These are phyloP conservation scores for Crinitomyces ghanaensis DNA, from an alignment of 805 yeast species.

Conservation along the genomic window DNA sequence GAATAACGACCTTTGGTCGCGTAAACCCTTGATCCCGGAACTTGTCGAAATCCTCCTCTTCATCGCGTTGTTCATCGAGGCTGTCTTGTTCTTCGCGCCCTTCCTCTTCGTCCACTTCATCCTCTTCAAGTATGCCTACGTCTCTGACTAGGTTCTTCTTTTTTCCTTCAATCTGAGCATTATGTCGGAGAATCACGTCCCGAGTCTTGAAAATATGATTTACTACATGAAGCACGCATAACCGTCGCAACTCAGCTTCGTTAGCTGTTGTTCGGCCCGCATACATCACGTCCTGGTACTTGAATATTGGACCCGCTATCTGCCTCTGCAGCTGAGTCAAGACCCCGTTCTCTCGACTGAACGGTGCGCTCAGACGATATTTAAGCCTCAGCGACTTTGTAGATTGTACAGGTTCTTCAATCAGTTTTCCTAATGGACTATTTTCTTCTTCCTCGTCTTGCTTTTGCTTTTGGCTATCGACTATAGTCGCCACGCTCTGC, in stretches of 20 bases:
- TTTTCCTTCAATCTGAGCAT: conserved; percentile 38
- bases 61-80: too few relatives aligned
- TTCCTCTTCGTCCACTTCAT: conserved; percentile 45
- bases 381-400: conserved; percentile 11
- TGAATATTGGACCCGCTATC: conserved; percentile 53
- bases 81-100: too few relatives aligned
- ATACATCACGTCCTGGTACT: conserved; percentile 59
- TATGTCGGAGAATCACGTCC: conserved; percentile 72
- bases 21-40: conserved; percentile 91
- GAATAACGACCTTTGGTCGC: conserved; percentile 73
- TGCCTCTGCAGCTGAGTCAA: conserved; percentile 37
- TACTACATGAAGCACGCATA: conserved; percentile 59
- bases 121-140: conserved; percentile 23
- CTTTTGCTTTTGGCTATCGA: neutral
- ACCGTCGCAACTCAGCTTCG: conserved; percentile 41
- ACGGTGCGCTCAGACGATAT: conserved; percentile 14
- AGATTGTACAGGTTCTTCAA: conserved; percentile 2
- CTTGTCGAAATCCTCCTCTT: too few relatives aligned
- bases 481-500: neutral
- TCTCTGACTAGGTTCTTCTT: conserved; percentile 14
- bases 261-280: conserved; percentile 45
- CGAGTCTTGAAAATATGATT: conserved; percentile 83
- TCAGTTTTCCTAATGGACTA: too few relatives aligned
- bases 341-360: conserved; percentile 16
- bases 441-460: too few relatives aligned